A percentile compares a stretch with the other conserved stretches of the same genome.
Evolutionary conservation across 2,329 filamentous ascomycete species (phyloP).

Genomic region (Claviceps fusiformis): DNA sequence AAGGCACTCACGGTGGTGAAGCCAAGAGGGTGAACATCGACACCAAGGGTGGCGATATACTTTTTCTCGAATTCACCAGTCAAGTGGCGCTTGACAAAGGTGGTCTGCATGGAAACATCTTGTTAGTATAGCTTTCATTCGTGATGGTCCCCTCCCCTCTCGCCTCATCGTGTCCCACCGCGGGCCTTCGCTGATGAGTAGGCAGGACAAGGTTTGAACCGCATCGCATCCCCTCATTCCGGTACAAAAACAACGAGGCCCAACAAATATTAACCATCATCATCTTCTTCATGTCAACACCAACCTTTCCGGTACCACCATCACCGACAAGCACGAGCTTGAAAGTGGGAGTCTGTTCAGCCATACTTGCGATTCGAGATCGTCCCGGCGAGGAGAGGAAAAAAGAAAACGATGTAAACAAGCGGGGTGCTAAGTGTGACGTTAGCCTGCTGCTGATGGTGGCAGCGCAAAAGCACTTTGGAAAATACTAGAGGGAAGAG

Average conservation of each 20-base stretch:
- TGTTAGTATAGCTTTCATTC: constrained; percentile 1
- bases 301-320: constrained; percentile 96
- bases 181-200: constrained; percentile 3
- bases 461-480: neutral
- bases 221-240: constrained; percentile 1
- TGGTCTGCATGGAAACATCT: constrained; percentile 52
- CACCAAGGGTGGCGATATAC: constrained; percentile 98
- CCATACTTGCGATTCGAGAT: constrained; percentile 41
- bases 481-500: neutral
- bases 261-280: neutral
- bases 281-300: constrained; percentile 10
- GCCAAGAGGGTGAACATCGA: constrained; percentile 95
- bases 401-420: constrained; percentile 29
- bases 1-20: constrained; percentile 79
- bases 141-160: neutral
- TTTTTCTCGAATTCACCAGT: constrained; percentile 99
- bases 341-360: constrained; percentile 65
- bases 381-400: constrained; percentile 4
- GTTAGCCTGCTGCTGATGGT: constrained; percentile 17
- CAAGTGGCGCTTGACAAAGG: constrained; percentile 99
- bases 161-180: neutral
- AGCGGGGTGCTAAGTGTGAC: constrained; percentile 27
- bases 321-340: constrained; percentile 99
- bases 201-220: constrained; percentile 11
- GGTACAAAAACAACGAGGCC: constrained; percentile 9